phyloP scores from a whole-genome alignment of 1,139 yeast genomes.

The Ogataea hybrid region DNA sequence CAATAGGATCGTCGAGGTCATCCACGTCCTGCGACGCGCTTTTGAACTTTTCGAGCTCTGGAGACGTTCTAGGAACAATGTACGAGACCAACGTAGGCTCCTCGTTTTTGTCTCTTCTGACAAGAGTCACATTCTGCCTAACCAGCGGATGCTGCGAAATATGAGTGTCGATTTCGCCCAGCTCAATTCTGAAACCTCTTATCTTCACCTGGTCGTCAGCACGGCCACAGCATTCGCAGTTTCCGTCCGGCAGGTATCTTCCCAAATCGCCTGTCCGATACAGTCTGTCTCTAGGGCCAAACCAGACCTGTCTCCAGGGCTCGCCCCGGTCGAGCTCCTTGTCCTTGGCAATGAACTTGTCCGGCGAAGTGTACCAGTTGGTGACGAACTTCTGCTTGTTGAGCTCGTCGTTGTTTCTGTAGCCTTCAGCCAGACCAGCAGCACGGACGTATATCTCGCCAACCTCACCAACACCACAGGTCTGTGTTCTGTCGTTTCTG shows the following conservation, averaged over 20 bases:
- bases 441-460: constrained; percentile 99
- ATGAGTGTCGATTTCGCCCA: constrained; percentile 98
- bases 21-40: constrained; percentile 41
- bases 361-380: constrained; percentile 78
- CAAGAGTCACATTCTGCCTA: constrained; percentile 88
- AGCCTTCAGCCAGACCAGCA: constrained; percentile 96
- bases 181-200: constrained; percentile 96
- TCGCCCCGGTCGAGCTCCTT: constrained; percentile 40
- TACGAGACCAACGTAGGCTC: constrained; percentile 91
- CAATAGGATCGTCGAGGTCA: constrained; percentile 60
- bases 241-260: constrained; percentile 93
- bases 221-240: constrained; percentile 97
- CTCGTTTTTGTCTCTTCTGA: constrained; percentile 88
- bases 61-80: constrained; percentile 77
- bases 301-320: constrained; percentile 81
- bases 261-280: constrained; percentile 98
- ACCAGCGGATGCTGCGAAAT: constrained; percentile 89
- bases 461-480: constrained; percentile 98
- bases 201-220: constrained; percentile 99
- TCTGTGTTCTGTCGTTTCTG: constrained; percentile 78
- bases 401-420: constrained; percentile 85
- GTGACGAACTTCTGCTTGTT: constrained; percentile 83
- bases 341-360: constrained; percentile 60
- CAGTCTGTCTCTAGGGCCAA: constrained; percentile 91
- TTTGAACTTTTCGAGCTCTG: constrained; percentile 53